phyloP scores from a whole-genome alignment of 805 yeast species.

The Hanseniaspora thailandica region DNA sequence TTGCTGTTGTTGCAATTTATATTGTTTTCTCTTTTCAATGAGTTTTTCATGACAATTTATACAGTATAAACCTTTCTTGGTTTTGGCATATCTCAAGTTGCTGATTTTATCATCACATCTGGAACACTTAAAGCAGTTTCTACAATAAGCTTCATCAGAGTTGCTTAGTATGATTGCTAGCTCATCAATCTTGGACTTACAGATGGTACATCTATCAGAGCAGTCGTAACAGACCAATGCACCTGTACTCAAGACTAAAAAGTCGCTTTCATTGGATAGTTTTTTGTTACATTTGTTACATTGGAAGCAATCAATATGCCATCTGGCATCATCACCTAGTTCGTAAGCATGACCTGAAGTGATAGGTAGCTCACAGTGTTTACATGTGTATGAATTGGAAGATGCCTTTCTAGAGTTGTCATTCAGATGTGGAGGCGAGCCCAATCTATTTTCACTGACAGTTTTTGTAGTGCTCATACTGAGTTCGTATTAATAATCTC shows the following conservation, averaged over 20 bases:
- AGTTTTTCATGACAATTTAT: constrained; percentile 82
- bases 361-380: constrained; percentile 43
- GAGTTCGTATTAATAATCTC: background rate
- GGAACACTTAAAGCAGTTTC: constrained; percentile 78
- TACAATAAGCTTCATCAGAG: constrained; percentile 90
- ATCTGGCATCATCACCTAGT: constrained; percentile 70
- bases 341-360: constrained; percentile 91
- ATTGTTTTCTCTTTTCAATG: constrained; percentile 59
- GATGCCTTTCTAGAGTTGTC: background rate
- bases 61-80: constrained; percentile 85
- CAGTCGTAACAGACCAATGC: constrained; percentile 81
- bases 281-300: constrained; percentile 74
- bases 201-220: constrained; percentile 78
- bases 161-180: constrained; percentile 69
- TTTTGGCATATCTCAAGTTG: constrained; percentile 82
- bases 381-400: constrained; percentile 23
- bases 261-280: constrained; percentile 78
- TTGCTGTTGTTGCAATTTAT: constrained; percentile 30
- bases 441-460: background rate
- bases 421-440: background rate
- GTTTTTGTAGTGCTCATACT: background rate
- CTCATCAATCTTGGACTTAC: constrained; percentile 80
- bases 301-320: constrained; percentile 89
- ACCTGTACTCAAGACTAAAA: constrained; percentile 86
- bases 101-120: constrained; percentile 77